Evolutionary conservation across 2,329 filamentous ascomycete genomes (phyloP).

Genomic region (Colletotrichum navitas): DNA sequence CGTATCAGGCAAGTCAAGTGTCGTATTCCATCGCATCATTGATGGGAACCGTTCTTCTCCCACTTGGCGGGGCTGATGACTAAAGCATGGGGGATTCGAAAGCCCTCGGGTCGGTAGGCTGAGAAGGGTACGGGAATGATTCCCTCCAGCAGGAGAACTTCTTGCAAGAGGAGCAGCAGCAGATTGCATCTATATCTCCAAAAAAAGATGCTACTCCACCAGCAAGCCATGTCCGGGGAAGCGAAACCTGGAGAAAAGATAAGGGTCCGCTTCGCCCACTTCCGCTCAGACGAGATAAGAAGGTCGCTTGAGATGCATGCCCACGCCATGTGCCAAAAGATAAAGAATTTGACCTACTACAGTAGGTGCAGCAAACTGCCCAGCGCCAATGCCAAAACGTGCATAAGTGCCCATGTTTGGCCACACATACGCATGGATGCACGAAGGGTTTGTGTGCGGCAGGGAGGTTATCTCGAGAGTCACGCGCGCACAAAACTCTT

Average conservation of each 20-base stretch:
- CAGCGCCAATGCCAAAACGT: slow-evolving; percentile 12
- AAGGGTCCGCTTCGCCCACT: slow-evolving; percentile 12
- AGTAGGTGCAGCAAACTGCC: slow-evolving; percentile 1
- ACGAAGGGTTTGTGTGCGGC: slow-evolving; percentile 1
- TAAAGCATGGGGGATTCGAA: not conserved
- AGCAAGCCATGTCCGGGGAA: slow-evolving; percentile 13
- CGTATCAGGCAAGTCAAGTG: not conserved
- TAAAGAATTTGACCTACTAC: slow-evolving; percentile 13
- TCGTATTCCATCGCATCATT: not conserved
- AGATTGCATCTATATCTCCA: slow-evolving; percentile 11
- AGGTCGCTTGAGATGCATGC: slow-evolving; percentile 14
- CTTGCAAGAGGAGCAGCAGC: not conserved
- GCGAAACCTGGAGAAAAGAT: slow-evolving; percentile 23
- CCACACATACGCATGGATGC: slow-evolving; percentile 7
- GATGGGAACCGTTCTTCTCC: not conserved
- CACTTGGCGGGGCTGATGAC: not conserved
- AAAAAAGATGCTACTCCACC: not conserved
- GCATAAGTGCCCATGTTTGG: slow-evolving; percentile 17
- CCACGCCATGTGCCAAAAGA: slow-evolving; percentile 15
- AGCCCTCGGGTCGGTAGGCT: slow-evolving; percentile 1
- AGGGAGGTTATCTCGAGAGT: slow-evolving; percentile 12
- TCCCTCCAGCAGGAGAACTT: not conserved
- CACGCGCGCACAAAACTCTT: slow-evolving; percentile 9
- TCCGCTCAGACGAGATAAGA: slow-evolving; percentile 25
- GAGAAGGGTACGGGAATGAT: too few species aligned